Conservation (phyloP, 1,139 yeast species). For the Debaryomycetaceae sp. region DNA sequence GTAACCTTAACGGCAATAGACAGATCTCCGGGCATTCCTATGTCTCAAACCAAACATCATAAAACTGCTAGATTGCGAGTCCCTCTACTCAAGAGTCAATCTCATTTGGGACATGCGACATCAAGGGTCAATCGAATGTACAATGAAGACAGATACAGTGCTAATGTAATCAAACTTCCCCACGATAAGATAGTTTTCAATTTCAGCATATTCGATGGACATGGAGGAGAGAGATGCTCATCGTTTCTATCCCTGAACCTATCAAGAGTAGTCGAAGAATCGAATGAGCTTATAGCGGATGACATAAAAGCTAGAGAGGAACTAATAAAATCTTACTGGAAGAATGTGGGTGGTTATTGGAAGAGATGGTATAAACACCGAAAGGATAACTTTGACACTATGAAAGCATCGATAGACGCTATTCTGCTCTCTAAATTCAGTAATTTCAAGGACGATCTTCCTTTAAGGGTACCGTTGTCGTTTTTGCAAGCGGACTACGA, state of each 20-base stretch:
- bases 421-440: conserved; percentile 15
- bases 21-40: conserved; percentile 11
- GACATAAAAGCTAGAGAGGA: conserved; percentile 31
- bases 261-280: conserved; percentile 53
- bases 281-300: conserved; percentile 16
- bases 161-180: conserved; percentile 48
- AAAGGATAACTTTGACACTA: conserved; percentile 39
- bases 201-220: conserved; percentile 86
- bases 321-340: conserved; percentile 48
- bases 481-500: conserved; percentile 60
- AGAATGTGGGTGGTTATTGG: conserved; percentile 86
- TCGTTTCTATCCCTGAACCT: conserved; percentile 54
- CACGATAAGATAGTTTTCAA: conserved; percentile 42
- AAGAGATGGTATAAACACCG: conserved; percentile 62
- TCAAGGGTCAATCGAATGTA: conserved; percentile 72
- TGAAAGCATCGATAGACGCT: conserved; percentile 30
- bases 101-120: conserved; percentile 75
- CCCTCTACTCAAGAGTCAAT: conserved; percentile 64
- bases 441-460: conserved; percentile 47
- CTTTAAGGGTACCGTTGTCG: conserved; percentile 58
- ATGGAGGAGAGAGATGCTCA: conserved; percentile 82
- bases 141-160: conserved; percentile 79
- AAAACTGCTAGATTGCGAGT: conserved; percentile 36
- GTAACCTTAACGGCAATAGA: conserved; percentile 29
- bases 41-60: conserved; percentile 10